A percentile compares a stretch with the other conserved stretches of the same genome.
These are phyloP conservation scores for Lactuca sativa DNA, from an alignment of 129 eudicot genomes.

Conservation along the genomic window DNA sequence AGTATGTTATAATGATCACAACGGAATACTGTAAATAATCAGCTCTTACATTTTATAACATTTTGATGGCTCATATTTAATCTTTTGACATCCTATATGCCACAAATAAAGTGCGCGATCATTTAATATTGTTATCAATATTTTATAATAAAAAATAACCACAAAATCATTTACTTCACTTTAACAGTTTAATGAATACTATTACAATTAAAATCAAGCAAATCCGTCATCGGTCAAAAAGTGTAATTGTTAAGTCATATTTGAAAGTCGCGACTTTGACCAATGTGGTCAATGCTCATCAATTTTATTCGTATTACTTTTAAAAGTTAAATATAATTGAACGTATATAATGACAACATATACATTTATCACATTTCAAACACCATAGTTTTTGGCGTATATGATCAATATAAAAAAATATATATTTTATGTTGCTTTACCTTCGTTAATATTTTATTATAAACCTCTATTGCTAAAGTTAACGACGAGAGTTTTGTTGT, in stretches of 20 bases:
- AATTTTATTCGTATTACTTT: constrained; percentile 5
- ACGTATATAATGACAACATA: neutral
- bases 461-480: neutral
- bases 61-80: no score
- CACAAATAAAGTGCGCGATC: no score
- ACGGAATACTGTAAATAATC: no score
- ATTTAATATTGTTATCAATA: no score
- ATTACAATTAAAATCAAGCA: neutral
- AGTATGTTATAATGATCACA: no score
- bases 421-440: neutral
- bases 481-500: neutral
- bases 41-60: no score
- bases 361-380: neutral
- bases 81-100: no score
- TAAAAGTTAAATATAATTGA: neutral
- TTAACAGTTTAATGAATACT: neutral
- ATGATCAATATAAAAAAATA: neutral
- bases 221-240: constrained; percentile 12
- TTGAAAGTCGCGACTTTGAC: constrained; percentile 14
- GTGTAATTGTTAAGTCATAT: constrained; percentile 3
- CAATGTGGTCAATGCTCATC: constrained; percentile 21
- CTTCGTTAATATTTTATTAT: no score
- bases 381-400: neutral
- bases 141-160: no score
- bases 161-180: neutral